Base-by-base conservation (phyloP, 306 rosid species). In the Pyrus betulifolia region DNA sequence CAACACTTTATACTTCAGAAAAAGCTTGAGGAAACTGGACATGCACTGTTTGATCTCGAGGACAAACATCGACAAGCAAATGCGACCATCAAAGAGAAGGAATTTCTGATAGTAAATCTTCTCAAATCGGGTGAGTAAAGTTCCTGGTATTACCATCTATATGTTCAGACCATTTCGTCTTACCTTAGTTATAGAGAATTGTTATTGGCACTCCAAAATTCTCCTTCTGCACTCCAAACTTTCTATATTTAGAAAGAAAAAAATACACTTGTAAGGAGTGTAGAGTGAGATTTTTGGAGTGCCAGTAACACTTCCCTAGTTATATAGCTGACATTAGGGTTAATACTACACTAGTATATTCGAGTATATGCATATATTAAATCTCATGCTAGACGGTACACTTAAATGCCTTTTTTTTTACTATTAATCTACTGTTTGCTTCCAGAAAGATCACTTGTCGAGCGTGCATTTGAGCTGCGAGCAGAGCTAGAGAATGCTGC, bases 401-500 rank as follows among this genome's bases (percentile, higher is more conserved):
- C 6, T n/a, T 4, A 22, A 44, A 23, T 74, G 14, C 3, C 4
- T 27, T 6, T 21, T 2, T 2, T 52, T 19, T 71, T 17, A 44
- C 69, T 11, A 44, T 66, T 25, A 42, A 14, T 59, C 17, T 3
- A 21, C 31, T 69, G 54, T 63, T 69, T 57, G 67, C 17, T 82
- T 79, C 49, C 87, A 96, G 99, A 96, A 88, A 96, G 85, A 85
- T 86, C 92, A 73, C 98, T 96, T 49, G 87, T 89, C 74, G 98
- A 93, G 76, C 91, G 78, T 72, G 93, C 98, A 71, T 81, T 93
- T 86, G 99, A 93, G 78, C 88, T 96, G 69, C 89, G 96, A 77
- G 85, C 89, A 70, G 99, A 96, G 90, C 91, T 96, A 9, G 98
- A 96, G 86, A 91, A 89, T 86, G 99, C 97, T 60, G 97, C 98